Evolutionary conservation across 768 basidiomycete species (phyloP), one percentile per base, ranked within the genome.

Genomic region (Tricholomella constricta): DNA sequence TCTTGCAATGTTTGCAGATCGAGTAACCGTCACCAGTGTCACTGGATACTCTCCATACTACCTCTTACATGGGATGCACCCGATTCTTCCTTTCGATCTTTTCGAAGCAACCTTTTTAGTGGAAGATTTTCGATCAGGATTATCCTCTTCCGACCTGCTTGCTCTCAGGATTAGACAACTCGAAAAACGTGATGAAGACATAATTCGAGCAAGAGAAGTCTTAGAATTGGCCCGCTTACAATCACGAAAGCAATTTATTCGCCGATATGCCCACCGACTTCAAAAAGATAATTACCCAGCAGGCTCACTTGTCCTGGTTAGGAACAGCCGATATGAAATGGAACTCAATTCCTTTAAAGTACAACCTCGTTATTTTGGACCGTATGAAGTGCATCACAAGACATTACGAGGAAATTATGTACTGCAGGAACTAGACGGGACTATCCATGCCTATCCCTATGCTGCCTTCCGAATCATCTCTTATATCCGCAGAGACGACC

Each of bases 71-170:
- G 63, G 63, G 1, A 19, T 56, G 1, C 46, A 68, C 7, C 66
- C 65, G 14, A 19, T 68, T 2, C 57, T 65, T 2, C 62, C 63
- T 0, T 64, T 61, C 47, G 68, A 73, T 23, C 29, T 73, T 0
- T 51, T 53, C 10, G 63, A 71, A 52, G 58, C 65, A 0, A 68
- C 65, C 1, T 72, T 70, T 40, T 38, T 72, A 31, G 36, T 37
- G 19, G 36, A 37, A 37, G 36, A 37, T n/a, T 37, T 37, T 19
- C n/a, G 5, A 4, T n/a, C 36, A 8, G 36, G 36, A 6, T 6
- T 37, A 12, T 8, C 36, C 36, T 6, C 36, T 15, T 7, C 6
- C 6, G 36, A 37, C 6, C 36, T 37, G 6, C n/a, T 37, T 4
- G 36, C 36, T 6, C 19, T 8, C 5, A 4, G 14, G 14, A 37